Percentiles rank a stretch among this genome's conserved stretches.
phyloP scores from a whole-genome alignment of 1,139 yeast genomes.

The Ashbya aceris region DNA sequence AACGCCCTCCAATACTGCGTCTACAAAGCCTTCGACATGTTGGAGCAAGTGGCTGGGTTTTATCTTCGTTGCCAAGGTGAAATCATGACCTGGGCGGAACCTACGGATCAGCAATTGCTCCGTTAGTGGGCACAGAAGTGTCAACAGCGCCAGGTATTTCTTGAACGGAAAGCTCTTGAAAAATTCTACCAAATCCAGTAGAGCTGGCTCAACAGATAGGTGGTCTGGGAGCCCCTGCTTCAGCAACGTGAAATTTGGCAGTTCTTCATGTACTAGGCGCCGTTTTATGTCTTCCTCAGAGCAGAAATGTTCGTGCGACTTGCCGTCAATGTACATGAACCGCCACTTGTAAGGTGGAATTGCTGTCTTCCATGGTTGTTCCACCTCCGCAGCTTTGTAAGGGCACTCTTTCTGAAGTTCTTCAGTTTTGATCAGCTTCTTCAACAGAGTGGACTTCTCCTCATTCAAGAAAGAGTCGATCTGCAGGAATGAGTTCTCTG shows the following conservation, averaged over 20 bases:
- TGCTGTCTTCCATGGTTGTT: conserved; percentile 80
- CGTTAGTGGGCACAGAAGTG: conserved; percentile 55
- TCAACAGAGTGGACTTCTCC: conserved; percentile 42
- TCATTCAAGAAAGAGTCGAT: conserved; percentile 52
- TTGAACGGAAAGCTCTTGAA: conserved; percentile 54
- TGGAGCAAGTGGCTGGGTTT: conserved; percentile 36
- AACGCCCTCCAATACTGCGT: conserved; percentile 46
- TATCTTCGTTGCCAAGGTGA: conserved; percentile 77
- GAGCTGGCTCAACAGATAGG: conserved; percentile 24
- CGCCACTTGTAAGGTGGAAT: conserved; percentile 92
- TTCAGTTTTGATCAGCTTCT: conserved; percentile 38
- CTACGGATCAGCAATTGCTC: conserved; percentile 70
- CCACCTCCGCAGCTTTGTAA: conserved; percentile 43
- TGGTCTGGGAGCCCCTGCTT: conserved; percentile 25
- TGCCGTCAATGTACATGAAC: conserved; percentile 76
- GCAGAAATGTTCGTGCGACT: conserved; percentile 27
- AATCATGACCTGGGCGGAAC: conserved; percentile 92
- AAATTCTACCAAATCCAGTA: conserved; percentile 50
- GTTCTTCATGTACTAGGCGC: conserved; percentile 36
- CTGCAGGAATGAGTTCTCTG: conserved; percentile 62
- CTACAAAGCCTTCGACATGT: conserved; percentile 26
- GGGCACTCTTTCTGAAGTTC: conserved; percentile 62
- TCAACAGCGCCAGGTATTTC: conserved; percentile 58
- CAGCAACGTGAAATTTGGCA: conserved; percentile 43
- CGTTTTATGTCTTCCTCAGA: conserved; percentile 28